These are phyloP conservation scores for Endocarpon pusillum DNA, from an alignment of 495 filamentous ascomycete genomes.

Conservation along the genomic window DNA sequence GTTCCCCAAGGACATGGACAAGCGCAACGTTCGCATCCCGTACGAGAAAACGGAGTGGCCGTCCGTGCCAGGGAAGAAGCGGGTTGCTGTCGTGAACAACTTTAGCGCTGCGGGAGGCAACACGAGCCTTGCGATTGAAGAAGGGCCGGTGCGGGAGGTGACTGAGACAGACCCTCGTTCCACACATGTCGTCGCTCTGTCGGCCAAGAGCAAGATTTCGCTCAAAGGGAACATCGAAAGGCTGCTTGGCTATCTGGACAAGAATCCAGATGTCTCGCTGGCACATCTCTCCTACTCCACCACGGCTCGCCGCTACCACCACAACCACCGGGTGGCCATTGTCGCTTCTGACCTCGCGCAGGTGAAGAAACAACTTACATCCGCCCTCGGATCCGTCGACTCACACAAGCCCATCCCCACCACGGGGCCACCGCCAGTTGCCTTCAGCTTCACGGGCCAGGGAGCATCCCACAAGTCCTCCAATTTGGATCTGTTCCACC, in stretches of 20 bases:
- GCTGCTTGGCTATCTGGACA: conserved; percentile 16
- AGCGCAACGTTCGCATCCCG: conserved; percentile 12
- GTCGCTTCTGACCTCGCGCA: conserved; percentile 8
- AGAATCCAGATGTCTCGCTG: conserved; percentile 12
- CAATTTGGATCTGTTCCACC: conserved; percentile 14
- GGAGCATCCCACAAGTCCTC: conserved; percentile 35
- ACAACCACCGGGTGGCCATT: conserved; percentile 23
- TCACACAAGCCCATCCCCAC: conserved; percentile 4
- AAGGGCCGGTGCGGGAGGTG: conserved; percentile 12
- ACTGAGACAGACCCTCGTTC: conserved; percentile 13
- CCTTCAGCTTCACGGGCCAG: conserved; percentile 54
- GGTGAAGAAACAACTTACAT: conserved; percentile 5
- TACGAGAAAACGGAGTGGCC: conserved; percentile 6
- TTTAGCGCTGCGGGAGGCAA: conserved; percentile 23
- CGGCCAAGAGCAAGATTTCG: conserved; percentile 20
- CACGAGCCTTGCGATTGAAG: conserved; percentile 21
- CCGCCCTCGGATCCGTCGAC: conserved; percentile 4
- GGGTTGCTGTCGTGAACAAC: conserved; percentile 18
- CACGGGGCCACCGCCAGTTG: conserved; percentile 17
- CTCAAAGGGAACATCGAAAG: conserved; percentile 19
- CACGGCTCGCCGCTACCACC: conserved; percentile 20
- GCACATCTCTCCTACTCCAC: conserved; percentile 25
- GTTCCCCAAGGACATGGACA: conserved; percentile 11
- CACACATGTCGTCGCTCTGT: conserved; percentile 14
- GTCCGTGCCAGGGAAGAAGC: conserved; percentile 10